Base-by-base conservation (phyloP, 352 stramenopile species). In the Pythium volutum region DNA sequence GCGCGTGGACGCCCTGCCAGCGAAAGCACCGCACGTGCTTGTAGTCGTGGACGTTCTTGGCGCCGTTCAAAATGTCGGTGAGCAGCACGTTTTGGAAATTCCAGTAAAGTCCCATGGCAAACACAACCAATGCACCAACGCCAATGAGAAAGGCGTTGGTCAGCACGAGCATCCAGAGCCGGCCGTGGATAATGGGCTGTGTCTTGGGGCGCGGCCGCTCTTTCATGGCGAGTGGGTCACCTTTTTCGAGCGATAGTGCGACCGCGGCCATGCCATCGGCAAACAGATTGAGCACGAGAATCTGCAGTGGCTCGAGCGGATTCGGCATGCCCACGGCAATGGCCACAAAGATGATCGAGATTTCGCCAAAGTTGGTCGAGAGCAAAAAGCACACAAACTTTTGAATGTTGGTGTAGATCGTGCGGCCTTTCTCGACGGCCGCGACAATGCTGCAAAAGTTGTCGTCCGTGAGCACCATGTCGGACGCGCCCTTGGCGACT, bases 341-440 rank as follows among this genome's bases (percentile, higher is more conserved):
- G 0, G 73, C 81, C 29, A 76, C 51, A 27, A 90, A 88, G 46
- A 93, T 79, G 22, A 98, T 69, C 11, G 93, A 76, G 45, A 99
- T 88, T 29, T 97, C 97, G 12, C 91, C 94, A 59, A 99, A 93
- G 75, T 99, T 99, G 14, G 98, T 97, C 10, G 96, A 98, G 27
- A 99, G 76, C 75, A 99, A 86, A 71, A 99, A 99, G 75, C 98
- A 96, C 46, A 99, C 82, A 67, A 99, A 99, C 73, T 99, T 99
- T 56, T 96, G 84, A 65, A 99, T 99, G 70, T 98, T 98, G 64
- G 98, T 95, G 74, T 98, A 99, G 26, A 99, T 97, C 48, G 93
- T 94, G n/a, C 97, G 83, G 20, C 97, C 97, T 72, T 96, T 97
- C 52, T 98, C 88, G 39, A 99, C 93, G 14, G 96, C 96, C 11